Base-by-base conservation (phyloP, 768 basidiomycete genomes). In the Fomitopsis serialis region DNA sequence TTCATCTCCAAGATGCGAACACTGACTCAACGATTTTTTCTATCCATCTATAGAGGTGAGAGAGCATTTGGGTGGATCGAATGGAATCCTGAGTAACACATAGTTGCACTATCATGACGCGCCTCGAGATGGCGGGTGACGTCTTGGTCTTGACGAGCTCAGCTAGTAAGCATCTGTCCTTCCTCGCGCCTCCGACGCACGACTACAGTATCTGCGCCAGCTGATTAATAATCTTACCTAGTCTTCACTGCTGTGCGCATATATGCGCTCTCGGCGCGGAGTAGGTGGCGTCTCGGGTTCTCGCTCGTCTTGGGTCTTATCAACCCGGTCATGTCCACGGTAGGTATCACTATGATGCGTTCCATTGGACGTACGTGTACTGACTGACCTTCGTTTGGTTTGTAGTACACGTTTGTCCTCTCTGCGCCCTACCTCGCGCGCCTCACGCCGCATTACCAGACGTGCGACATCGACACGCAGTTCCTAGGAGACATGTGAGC, bases 161-260 rank as follows among this genome's bases (percentile, higher is more conserved):
- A n/a, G 53, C 50, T 15, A 22, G 52, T 47, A 25, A 25, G 53
- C 43, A 32, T 11, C 29, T 32, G 29, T 32, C 5, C 11, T 32
- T 6, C 11, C 29, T 32, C 29, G 6, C 11, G 6, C 11, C 29
- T 32, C 11, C 29, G 29, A 32, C 29, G 6, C 11, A 32, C 29
- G 29, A 32, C 29, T n/a, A n/a, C n/a, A n/a, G n/a, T n/a, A n/a
- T n/a, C n/a, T n/a, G n/a, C n/a, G n/a, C n/a, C n/a, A n/a, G n/a
- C n/a, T n/a, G n/a, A 32, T 11, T 32, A 32, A 32, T 11, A 32
- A 32, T 32, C 29, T 32, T 11, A 32, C 29, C 11, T 11, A 61
- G 60, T 55, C 3, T 54, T 58, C 17, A 52, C 50, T 3, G 60
- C 60, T 2, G 32, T 61, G 10, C 57, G 60, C 3, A 48, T 61